Conservation (phyloP, 805 yeast genomes). For the Metschnikowia dekortorum region DNA sequence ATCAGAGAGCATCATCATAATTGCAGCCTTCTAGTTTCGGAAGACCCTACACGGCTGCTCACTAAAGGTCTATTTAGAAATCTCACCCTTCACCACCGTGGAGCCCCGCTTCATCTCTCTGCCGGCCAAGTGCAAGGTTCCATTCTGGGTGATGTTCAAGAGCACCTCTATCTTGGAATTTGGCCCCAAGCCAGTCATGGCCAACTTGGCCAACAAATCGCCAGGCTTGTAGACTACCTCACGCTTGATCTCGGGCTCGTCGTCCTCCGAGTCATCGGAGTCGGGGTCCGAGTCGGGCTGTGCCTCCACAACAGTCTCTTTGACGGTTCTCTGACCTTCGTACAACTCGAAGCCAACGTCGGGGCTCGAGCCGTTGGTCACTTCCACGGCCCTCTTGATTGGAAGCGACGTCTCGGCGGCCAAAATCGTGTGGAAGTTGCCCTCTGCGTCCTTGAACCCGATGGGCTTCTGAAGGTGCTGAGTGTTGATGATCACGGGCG, state of each 20-base stretch:
- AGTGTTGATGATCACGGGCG: slow-evolving; percentile 82
- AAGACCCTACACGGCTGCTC: too few relatives aligned
- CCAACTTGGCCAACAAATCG: slow-evolving; percentile 70
- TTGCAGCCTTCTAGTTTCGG: too few relatives aligned
- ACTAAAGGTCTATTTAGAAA: slow-evolving; percentile 12
- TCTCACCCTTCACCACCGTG: slow-evolving; percentile 53
- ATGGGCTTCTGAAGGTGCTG: slow-evolving; percentile 81
- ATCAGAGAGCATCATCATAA: not conserved
- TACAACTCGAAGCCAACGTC: slow-evolving; percentile 62
- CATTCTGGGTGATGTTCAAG: slow-evolving; percentile 61
- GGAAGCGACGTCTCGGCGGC: slow-evolving; percentile 88
- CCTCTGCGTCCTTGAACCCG: slow-evolving; percentile 74
- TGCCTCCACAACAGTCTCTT: slow-evolving; percentile 76
- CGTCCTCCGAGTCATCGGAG: slow-evolving; percentile 64
- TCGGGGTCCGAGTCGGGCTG: slow-evolving; percentile 43
- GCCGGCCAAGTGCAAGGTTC: slow-evolving; percentile 59
- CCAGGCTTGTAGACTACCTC: slow-evolving; percentile 73
- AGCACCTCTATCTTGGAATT: slow-evolving; percentile 66
- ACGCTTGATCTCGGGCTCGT: slow-evolving; percentile 84
- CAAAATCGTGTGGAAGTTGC: slow-evolving; percentile 67
- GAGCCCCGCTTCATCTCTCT: slow-evolving; percentile 61
- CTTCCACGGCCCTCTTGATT: slow-evolving; percentile 66
- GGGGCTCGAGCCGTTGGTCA: slow-evolving; percentile 59
- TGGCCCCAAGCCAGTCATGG: slow-evolving; percentile 63
- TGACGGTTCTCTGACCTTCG: slow-evolving; percentile 82